These are phyloP conservation scores for Phalaenopsis hybrid DNA, from an alignment of 116 monocot genomes.

Conservation along the genomic window DNA sequence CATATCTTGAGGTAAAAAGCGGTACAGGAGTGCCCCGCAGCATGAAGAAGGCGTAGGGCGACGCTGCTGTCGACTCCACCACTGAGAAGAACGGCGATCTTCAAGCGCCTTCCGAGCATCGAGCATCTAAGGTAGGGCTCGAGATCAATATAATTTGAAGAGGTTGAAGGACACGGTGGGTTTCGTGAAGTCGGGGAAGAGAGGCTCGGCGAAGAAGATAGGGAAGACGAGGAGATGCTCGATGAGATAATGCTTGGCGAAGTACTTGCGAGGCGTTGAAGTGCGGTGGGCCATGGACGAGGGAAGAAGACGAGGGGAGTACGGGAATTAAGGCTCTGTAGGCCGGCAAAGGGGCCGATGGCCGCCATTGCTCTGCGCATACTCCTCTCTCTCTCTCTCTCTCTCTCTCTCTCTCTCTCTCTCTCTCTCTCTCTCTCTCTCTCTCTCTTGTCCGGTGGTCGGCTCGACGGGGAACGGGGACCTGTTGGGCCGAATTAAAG, in stretches of 20 bases:
- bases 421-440: no score
- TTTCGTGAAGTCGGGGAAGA: neutral
- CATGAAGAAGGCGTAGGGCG: conserved; percentile 88
- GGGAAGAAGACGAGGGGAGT: neutral
- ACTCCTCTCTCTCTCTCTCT: no score
- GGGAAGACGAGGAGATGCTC: neutral
- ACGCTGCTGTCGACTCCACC: conserved; percentile 99
- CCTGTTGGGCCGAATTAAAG: no score
- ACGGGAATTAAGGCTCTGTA: neutral
- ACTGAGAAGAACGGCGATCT: conserved; percentile 84
- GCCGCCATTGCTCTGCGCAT: conserved; percentile 15
- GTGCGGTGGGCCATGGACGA: no score
- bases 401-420: no score
- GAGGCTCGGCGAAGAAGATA: neutral
- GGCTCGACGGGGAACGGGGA: neutral
- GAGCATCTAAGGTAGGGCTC: conserved; percentile 71
- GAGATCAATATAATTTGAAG: conserved; percentile 17
- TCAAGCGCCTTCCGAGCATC: conserved; percentile 51
- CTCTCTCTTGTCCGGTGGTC: no score
- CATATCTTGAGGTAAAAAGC: conserved; percentile 99
- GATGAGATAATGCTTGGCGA: no score
- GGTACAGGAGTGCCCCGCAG: conserved; percentile 88
- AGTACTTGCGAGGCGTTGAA: neutral
- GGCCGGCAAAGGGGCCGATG: neutral
- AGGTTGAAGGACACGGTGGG: neutral